Base-by-base conservation (phyloP, 345 rosid species). In the Mallotus nudiflorus region DNA sequence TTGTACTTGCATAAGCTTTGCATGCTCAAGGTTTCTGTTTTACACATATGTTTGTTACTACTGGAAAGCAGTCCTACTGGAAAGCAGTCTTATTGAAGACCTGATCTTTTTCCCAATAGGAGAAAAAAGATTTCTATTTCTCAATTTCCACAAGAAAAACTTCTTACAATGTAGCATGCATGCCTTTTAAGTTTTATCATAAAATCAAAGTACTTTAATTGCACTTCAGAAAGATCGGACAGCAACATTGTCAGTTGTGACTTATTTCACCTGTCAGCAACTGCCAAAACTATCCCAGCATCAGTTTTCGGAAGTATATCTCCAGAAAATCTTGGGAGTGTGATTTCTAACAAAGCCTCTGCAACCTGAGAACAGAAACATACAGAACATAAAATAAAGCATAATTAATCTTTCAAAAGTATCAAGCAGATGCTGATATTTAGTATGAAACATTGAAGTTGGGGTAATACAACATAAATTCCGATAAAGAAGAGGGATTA, bases 271-370 rank as follows among this genome's bases (percentile, higher is more conserved):
- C 97, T 90, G 82, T 94, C 97, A 69, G 87, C 93, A 82, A 90
- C 78, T 66, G 98, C 96, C 82, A 94, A 83, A 83, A 90, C 87
- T 73, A 79, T 88, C 67, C 98, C 98, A 53, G 81, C 87, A 64
- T 91, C 93, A 74, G 93, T 87, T 79, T 91, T 77, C 28, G 98
- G 98, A 81, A 91, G 84, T 29, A 68, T 40, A 78, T 94, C 98
- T 62, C 98, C 97, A 62, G 97, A 90, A 84, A 85, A 94, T 82
- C 96, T 83, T 62, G 98, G 98, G 58, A 89, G 93, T 55, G 80
- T 73, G 65, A 91, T 87, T 77, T 94, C 98, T 52, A 94, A 82
- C 82, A 94, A 85, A 57, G 98, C 97, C 69, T 88, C 92, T 48
- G 96, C 98, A 73, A 87, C 82, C 98, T 94, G 87, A 78, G 74